These are phyloP conservation scores for Pythium sukuiense DNA, from an alignment of 352 stramenopile species.

Conservation along the genomic window DNA sequence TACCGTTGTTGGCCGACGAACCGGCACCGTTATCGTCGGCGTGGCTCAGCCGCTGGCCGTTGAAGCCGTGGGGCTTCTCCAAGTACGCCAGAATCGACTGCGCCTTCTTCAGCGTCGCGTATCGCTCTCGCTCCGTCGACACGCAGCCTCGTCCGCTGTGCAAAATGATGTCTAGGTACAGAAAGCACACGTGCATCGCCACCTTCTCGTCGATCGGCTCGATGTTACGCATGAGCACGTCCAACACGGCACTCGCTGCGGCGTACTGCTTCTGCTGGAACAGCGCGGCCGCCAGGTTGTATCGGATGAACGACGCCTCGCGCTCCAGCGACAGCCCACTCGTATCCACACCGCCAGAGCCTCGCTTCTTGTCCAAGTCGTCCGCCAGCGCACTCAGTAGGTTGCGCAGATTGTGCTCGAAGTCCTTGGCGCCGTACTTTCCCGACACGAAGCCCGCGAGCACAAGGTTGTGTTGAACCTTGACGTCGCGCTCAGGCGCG, in stretches of 20 bases:
- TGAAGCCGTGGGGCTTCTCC: slow-evolving; percentile 90
- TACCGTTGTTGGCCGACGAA: slow-evolving; percentile 16
- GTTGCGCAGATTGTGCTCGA: slow-evolving; percentile 71
- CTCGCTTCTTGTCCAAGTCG: slow-evolving; percentile 44
- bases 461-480: slow-evolving; percentile 86
- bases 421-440: slow-evolving; percentile 60
- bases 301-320: slow-evolving; percentile 86
- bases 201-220: slow-evolving; percentile 90
- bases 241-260: slow-evolving; percentile 79
- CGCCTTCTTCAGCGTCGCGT: slow-evolving; percentile 78
- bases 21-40: slow-evolving; percentile 28
- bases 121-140: slow-evolving; percentile 68
- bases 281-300: slow-evolving; percentile 87
- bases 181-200: slow-evolving; percentile 92
- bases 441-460: slow-evolving; percentile 67
- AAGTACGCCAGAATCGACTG: slow-evolving; percentile 87
- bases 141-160: slow-evolving; percentile 87
- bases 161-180: slow-evolving; percentile 91
- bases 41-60: slow-evolving; percentile 57
- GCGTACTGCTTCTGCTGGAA: slow-evolving; percentile 92
- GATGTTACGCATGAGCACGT: slow-evolving; percentile 87
- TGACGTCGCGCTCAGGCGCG: slow-evolving; percentile 67
- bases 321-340: slow-evolving; percentile 71
- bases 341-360: slow-evolving; percentile 9
- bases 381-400: slow-evolving; percentile 47